Conservation (phyloP, 2,329 filamentous ascomycete genomes). For the Calycina herbarum region DNA sequence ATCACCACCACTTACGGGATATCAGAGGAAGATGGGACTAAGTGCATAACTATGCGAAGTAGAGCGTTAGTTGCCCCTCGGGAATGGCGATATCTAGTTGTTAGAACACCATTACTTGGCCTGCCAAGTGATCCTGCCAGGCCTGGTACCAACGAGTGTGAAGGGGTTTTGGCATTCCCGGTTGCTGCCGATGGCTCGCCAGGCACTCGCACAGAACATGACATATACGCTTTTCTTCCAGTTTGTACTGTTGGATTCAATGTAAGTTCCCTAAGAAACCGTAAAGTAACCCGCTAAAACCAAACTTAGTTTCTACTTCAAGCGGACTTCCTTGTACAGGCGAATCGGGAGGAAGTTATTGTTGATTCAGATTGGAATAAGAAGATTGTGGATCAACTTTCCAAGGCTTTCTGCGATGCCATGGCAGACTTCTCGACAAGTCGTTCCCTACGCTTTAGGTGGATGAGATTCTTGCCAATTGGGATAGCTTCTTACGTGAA, state of each 20-base stretch:
- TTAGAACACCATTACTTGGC: neutral
- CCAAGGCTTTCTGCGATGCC: constrained; percentile 17
- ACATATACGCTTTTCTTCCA: constrained; percentile 29
- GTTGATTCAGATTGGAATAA: constrained; percentile 22
- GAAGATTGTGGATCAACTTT: constrained; percentile 12
- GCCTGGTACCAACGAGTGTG: constrained; percentile 13
- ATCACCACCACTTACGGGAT: constrained; percentile 8
- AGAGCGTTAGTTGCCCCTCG: neutral
- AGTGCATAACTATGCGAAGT: neutral
- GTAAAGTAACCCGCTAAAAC: neutral
- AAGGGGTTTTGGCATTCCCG: constrained; percentile 23
- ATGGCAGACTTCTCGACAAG: constrained; percentile 18
- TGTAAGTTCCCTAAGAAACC: constrained; percentile 16
- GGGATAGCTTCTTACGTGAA: neutral
- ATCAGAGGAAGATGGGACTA: neutral
- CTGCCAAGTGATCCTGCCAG: neutral
- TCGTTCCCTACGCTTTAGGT: constrained; percentile 15
- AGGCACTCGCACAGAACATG: constrained; percentile 17
- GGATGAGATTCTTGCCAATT: constrained; percentile 24
- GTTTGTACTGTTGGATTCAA: constrained; percentile 24
- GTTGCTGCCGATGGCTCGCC: constrained; percentile 11
- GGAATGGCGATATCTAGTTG: neutral
- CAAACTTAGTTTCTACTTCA: constrained; percentile 21
- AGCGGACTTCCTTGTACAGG: constrained; percentile 27
- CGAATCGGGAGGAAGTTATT: constrained; percentile 23